Percentiles rank a stretch among this genome's conserved stretches.
These are phyloP conservation scores for Boletus mariae DNA, from an alignment of 1,284 basidiomycete species.

Conservation along the genomic window DNA sequence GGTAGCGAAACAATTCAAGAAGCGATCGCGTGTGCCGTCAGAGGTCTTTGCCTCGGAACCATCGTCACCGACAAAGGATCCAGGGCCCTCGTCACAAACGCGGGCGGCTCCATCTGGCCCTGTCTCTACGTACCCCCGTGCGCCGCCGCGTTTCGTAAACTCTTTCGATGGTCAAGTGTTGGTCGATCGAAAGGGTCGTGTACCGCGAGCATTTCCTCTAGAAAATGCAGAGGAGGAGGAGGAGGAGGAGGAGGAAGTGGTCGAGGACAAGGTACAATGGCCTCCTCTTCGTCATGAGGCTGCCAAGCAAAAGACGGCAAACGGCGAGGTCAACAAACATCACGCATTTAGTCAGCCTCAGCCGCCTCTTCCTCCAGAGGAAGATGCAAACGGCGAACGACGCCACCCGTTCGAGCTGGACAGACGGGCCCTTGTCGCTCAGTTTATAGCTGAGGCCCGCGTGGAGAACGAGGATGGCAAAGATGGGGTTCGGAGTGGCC, in stretches of 20 bases:
- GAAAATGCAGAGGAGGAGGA: neutral
- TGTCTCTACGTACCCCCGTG: slow-evolving; percentile 1
- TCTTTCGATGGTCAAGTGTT: slow-evolving; percentile 18
- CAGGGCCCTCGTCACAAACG: neutral
- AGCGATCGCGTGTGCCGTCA: slow-evolving; percentile 10
- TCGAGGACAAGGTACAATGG: slow-evolving; percentile 8
- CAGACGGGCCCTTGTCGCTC: neutral
- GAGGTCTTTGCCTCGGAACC: slow-evolving; percentile 22
- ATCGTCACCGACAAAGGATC: slow-evolving; percentile 7
- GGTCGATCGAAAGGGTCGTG: slow-evolving; percentile 21
- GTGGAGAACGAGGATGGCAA: neutral
- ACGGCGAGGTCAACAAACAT: neutral
- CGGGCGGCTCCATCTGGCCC: neutral
- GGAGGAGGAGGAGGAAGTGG: neutral
- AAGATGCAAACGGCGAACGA: neutral
- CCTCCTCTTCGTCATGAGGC: slow-evolving; percentile 19
- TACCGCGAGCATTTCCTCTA: slow-evolving; percentile 8
- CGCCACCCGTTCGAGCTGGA: neutral
- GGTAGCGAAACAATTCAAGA: slow-evolving; percentile 6
- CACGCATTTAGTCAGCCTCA: slow-evolving; percentile 25
- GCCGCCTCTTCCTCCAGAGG: neutral
- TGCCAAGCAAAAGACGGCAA: neutral
- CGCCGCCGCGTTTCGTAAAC: slow-evolving; percentile 27
- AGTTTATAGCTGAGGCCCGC: neutral
- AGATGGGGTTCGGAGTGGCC: neutral